These are phyloP conservation scores for Eragrostis tef DNA, from an alignment of 202 grass and related monocot genomes.

Conservation along the genomic window DNA sequence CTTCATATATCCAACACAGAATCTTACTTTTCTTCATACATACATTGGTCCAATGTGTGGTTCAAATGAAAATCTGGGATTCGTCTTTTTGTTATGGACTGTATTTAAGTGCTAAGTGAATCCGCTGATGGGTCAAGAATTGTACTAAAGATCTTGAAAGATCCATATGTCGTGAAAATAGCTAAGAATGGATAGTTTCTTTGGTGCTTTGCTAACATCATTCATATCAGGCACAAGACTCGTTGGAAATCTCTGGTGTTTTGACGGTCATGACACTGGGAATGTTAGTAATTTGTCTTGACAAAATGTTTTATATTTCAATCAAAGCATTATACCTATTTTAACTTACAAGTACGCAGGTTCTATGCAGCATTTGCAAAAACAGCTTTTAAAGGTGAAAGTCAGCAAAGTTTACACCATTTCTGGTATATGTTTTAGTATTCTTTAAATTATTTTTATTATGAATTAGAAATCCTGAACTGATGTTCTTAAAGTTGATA, in stretches of 20 bases:
- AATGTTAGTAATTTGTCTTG: slow-evolving; percentile 70
- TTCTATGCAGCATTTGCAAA: slow-evolving; percentile 94
- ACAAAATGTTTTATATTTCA: slow-evolving; percentile 38
- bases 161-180: no score
- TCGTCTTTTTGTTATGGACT: no score
- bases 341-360: slow-evolving; percentile 57
- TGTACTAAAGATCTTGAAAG: no score
- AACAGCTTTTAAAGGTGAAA: slow-evolving; percentile 96
- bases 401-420: slow-evolving; percentile 91
- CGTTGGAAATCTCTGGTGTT: slow-evolving; percentile 81
- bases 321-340: slow-evolving; percentile 2
- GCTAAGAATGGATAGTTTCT: no score
- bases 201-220: slow-evolving; percentile 9
- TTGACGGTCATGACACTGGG: slow-evolving; percentile 95
- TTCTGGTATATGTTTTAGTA: slow-evolving; percentile 74
- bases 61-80: no score
- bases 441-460: no score
- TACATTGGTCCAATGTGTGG: no score
- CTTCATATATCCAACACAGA: no score
- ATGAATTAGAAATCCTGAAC: not conserved
- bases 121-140: no score
- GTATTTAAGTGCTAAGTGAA: no score
- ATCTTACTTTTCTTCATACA: no score
- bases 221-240: slow-evolving; percentile 80
- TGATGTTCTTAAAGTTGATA: not conserved